Base-by-base conservation (phyloP, 2,329 filamentous ascomycete species). In the Beauveria australis region DNA sequence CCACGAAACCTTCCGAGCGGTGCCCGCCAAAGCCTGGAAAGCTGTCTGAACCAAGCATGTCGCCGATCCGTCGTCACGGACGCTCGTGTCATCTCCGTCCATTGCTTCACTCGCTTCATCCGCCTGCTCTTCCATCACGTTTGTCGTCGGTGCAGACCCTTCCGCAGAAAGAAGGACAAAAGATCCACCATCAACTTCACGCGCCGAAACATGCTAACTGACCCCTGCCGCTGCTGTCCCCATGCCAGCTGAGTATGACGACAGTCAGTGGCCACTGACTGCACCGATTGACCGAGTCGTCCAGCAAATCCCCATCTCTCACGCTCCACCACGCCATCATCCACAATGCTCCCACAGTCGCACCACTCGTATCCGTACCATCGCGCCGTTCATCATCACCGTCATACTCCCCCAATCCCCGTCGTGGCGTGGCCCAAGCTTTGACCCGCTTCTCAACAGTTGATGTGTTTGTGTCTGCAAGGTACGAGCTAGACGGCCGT, bases 191-290 rank as follows among this genome's bases (percentile, higher is more conserved):
- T 33, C 12, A 10, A 4, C 46, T 49, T 22, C 26, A n/a, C 19
- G 54, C 43, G 8, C 44, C 44, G 55, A 58, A 46, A 58, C 33
- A 58, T 41, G 30, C 10, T 40, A 46, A 22, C 8, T 22, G 28
- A 41, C 41, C 28, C 54, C 54, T 48, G 53, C 44, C 9, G 7
- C 12, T 24, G 18, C 9, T 40, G 46, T 41, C 55, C 41, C 46
- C 18, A 30, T 40, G 30, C 46, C 46, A 57, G 55, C 55, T 58
- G 55, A 58, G 46, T 33, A 49, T 58, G 55, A 58, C 54, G 44
- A 49, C 54, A 57, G 40, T 19, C 33, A 33, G 48, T n/a, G 26
- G 33, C 41, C 24, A 33, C 40, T 46, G 7, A 54, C 16, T 22
- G 24, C 33, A 37, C 5, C 5, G 5, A 33, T 33, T 30, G 48